Evolutionary conservation across 371 early-diverging fungal genomes (phyloP).

Genomic region (Apophysomyces ossiformis): DNA sequence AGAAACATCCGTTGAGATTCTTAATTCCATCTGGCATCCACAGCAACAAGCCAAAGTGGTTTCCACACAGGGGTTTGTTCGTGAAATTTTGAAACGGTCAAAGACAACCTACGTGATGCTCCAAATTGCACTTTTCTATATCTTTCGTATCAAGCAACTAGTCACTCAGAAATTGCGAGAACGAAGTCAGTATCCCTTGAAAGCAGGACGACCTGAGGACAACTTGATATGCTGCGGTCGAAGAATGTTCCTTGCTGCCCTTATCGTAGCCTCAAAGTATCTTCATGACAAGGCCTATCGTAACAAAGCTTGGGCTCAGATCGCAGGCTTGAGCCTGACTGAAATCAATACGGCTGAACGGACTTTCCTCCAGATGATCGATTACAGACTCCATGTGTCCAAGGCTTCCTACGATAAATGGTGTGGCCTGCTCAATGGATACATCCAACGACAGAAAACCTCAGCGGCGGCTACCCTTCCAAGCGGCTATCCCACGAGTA

Average conservation of each 20-base stretch:
- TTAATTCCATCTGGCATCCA: conserved; percentile 43
- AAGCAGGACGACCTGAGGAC: conserved; percentile 10
- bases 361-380: conserved; percentile 60
- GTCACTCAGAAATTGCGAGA: conserved; percentile 10
- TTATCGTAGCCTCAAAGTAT: conserved; percentile 69
- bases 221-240: conserved; percentile 57
- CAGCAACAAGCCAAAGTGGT: conserved; percentile 31
- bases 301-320: conserved; percentile 69
- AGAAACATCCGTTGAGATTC: conserved; percentile 39
- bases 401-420: conserved; percentile 51
- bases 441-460: conserved; percentile 20
- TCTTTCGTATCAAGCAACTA: conserved; percentile 33
- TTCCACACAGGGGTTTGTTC: conserved; percentile 57
- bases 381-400: conserved; percentile 6
- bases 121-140: conserved; percentile 61
- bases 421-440: conserved; percentile 59
- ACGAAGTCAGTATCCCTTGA: neutral
- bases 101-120: conserved; percentile 65
- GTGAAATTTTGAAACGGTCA: conserved; percentile 65
- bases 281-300: conserved; percentile 65
- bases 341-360: conserved; percentile 42
- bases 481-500: no score
- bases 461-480: neutral
- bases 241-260: conserved; percentile 63
- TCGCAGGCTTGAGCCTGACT: conserved; percentile 46